phyloP scores from a whole-genome alignment of 2,329 filamentous ascomycete species.

The Neopestalotiopsis rosae region DNA sequence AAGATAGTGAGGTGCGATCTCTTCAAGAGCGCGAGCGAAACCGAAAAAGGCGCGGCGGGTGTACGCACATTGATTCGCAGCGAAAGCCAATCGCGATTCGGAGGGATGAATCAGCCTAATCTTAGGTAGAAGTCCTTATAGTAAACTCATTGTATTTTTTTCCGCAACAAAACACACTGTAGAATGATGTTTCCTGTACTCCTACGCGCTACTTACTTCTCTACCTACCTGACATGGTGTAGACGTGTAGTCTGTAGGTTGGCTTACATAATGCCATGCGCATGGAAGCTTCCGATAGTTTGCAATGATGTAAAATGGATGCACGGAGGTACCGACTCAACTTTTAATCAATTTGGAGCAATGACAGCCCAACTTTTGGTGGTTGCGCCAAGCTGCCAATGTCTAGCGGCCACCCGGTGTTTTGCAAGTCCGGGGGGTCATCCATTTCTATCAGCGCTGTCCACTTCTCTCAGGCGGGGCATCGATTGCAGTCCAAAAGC shows the following conservation, averaged over 20 bases:
- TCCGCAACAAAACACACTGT: background rate
- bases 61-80: background rate
- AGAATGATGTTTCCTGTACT: background rate
- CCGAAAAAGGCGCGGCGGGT: background rate
- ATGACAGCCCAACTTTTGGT: background rate
- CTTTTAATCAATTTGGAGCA: background rate
- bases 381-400: background rate
- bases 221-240: background rate
- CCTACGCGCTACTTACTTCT: background rate
- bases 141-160: background rate
- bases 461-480: background rate
- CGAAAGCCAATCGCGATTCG: background rate
- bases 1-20: background rate
- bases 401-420: conserved; percentile 1
- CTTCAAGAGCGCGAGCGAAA: background rate
- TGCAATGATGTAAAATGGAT: background rate
- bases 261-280: background rate
- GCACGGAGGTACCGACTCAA: background rate
- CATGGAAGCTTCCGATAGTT: background rate
- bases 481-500: background rate
- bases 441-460: conserved; percentile 5
- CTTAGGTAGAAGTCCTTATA: background rate
- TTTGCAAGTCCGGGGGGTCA: conserved; percentile 5
- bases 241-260: background rate
- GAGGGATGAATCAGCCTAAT: background rate